Percentiles rank a stretch among this genome's conserved stretches.
These are phyloP conservation scores for Fistulinella prunicolor DNA, from an alignment of 768 basidiomycete genomes.

Conservation along the genomic window DNA sequence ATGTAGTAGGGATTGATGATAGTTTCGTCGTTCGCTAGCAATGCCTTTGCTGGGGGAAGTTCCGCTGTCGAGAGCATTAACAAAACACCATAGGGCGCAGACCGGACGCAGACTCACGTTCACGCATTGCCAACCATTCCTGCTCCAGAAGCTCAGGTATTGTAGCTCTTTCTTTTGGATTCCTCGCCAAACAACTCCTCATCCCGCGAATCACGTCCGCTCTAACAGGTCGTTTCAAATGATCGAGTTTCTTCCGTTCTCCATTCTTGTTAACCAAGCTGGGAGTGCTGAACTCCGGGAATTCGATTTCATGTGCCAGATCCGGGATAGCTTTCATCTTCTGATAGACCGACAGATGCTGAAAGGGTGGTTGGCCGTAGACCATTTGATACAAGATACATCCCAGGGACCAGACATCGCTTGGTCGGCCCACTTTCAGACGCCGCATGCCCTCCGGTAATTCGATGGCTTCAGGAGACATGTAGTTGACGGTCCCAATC, in stretches of 20 bases:
- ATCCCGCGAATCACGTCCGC: conserved; percentile 77
- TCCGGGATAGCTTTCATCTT: conserved; percentile 97
- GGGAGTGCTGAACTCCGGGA: conserved; percentile 61
- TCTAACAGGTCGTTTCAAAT: conserved; percentile 69
- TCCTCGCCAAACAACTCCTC: conserved; percentile 73
- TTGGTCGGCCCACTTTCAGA: conserved; percentile 91
- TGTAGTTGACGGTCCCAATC: conserved; percentile 98
- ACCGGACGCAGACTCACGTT: conserved; percentile 23
- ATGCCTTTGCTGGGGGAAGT: conserved; percentile 28
- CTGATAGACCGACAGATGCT: conserved; percentile 73
- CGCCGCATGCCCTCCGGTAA: conserved; percentile 81
- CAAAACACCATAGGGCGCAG: not conserved
- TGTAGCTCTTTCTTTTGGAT: conserved; percentile 79
- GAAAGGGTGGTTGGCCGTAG: conserved; percentile 92
- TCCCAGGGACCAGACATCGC: conserved; percentile 97
- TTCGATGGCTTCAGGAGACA: conserved; percentile 97
- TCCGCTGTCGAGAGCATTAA: conserved; percentile 21
- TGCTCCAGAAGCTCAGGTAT: conserved; percentile 86
- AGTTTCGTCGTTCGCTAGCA: conserved; percentile 53
- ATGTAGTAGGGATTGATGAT: conserved; percentile 80
- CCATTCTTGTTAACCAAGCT: conserved; percentile 37
- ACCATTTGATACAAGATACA: conserved; percentile 99
- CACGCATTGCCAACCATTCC: conserved; percentile 67
- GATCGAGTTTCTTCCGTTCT: conserved; percentile 53
- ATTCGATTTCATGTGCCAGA: conserved; percentile 71